Evolutionary conservation across 768 basidiomycete genomes (phyloP), one percentile per base, ranked within the genome.

Genomic region (Lactarius quietus): DNA sequence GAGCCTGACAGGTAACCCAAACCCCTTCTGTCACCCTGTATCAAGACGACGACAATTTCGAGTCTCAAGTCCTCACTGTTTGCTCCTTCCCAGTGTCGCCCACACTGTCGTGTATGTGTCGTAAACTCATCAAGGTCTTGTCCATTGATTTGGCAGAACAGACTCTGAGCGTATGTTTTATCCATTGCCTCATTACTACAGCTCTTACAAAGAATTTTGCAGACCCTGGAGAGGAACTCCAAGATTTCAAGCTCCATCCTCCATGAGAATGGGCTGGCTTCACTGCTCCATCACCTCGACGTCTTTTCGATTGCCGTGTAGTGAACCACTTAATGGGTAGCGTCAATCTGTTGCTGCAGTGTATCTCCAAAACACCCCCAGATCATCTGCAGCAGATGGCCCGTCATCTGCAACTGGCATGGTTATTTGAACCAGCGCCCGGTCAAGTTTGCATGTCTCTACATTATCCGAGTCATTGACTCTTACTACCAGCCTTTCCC

Each of bases 141-240:
- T 97, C 95, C 74, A 98, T 99, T 70, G 97, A 99, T 76, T 82
- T 99, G 54, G 97, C 97, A 17, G 97, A 98, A 74, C 97, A 99
- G 78, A 98, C 96, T 10, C 79, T 99, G 69, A 95, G 93, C 73
- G 96, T 98, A 80, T 80, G 95, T 85, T 23, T 26, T 55, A n/a
- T n/a, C n/a, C 26, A 29, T 41, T 28, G 6, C n/a, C 15, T 23
- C 18, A 45, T 58, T 38, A 61, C 69, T 43, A 41, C n/a, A n/a
- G n/a, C 67, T 9, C 57, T 58, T 35, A 63, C 57, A 66, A 71
- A 12, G 2, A 54, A 39, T 56, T 71, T 61, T 39, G 15, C 73
- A 98, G 96, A 99, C 96, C 0, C 81, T 97, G 80, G 93, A 98
- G 79, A 96, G 74, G 97, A 98, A 76, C 95, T 95, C 70, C 95